Percentiles rank a stretch among this genome's conserved stretches.
Conservation (phyloP, 164 flowering plant species). For the Paratinospora sagittata region DNA sequence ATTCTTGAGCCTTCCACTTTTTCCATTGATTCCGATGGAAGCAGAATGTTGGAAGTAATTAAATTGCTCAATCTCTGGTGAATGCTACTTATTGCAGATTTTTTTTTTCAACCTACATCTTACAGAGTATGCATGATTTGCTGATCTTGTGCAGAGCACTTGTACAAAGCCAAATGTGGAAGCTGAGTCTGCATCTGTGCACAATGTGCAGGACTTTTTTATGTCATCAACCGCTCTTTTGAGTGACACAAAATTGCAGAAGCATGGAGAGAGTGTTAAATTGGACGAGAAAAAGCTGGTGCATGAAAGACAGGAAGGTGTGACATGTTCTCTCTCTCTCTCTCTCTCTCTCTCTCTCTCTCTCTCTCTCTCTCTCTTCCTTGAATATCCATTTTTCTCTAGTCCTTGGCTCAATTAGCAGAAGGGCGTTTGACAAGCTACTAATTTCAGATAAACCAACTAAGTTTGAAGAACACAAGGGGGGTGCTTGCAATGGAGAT, state of each 20-base stretch:
- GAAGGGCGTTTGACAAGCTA: not conserved
- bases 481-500: conserved; percentile 13
- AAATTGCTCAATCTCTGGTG: not conserved
- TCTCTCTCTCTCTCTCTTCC: not conserved
- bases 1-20: not conserved
- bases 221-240: conserved; percentile 18
- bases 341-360: too few relatives aligned
- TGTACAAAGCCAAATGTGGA: conserved; percentile 69
- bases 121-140: conserved; percentile 21
- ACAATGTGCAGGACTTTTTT: conserved; percentile 29
- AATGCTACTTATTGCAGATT: not conserved
- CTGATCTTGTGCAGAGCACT: conserved; percentile 72
- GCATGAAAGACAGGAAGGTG: conserved; percentile 31
- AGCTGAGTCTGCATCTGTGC: conserved; percentile 44
- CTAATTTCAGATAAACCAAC: conserved; percentile 7
- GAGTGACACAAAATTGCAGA: conserved; percentile 14
- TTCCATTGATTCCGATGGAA: not conserved
- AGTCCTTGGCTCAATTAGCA: not conserved
- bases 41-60: not conserved
- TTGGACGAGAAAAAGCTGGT: conserved; percentile 14
- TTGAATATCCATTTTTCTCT: not conserved
- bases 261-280: conserved; percentile 17
- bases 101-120: not conserved
- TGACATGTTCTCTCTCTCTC: not conserved
- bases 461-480: conserved; percentile 14